These are phyloP conservation scores for Cystoderma amianthinum DNA, from an alignment of 768 basidiomycete species.

Conservation along the genomic window DNA sequence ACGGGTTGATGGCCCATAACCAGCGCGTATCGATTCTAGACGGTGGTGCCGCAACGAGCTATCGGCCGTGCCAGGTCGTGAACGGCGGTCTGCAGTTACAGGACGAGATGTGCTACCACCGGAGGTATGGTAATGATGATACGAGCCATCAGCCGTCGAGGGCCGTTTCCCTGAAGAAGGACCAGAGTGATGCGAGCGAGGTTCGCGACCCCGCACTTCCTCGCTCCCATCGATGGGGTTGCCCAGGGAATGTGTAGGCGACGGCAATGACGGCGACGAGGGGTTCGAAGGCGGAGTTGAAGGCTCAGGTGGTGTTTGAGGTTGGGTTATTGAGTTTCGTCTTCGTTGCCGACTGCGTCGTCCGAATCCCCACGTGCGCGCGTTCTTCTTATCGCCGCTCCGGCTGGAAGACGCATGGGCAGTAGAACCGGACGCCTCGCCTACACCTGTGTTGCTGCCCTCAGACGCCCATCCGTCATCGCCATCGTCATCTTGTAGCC, in stretches of 20 bases:
- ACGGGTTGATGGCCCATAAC: slow-evolving; percentile 23
- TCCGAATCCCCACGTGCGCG: slow-evolving; percentile 1
- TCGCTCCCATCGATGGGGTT: not conserved
- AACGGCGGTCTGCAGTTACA: slow-evolving; percentile 4
- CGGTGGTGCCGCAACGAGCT: slow-evolving; percentile 20
- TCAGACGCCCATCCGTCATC: slow-evolving; percentile 69
- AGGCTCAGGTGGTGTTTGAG: not conserved
- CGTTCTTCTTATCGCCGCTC: slow-evolving; percentile 4
- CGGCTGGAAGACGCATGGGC: slow-evolving; percentile 3
- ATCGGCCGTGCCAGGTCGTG: slow-evolving; percentile 17
- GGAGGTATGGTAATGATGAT: slow-evolving; percentile 5
- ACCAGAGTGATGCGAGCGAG: not conserved
- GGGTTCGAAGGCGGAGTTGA: not conserved
- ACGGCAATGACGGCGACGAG: not conserved
- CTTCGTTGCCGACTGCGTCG: not conserved
- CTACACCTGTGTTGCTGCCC: slow-evolving; percentile 22
- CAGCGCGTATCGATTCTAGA: slow-evolving; percentile 22
- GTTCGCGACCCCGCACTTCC: not conserved
- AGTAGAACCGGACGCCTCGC: not conserved
- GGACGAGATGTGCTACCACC: slow-evolving; percentile 6
- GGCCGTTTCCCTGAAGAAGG: slow-evolving; percentile 2
- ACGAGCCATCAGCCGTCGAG: slow-evolving; percentile 7
- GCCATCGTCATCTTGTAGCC: slow-evolving; percentile 30
- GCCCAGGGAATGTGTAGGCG: too few relatives aligned
- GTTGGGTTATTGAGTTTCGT: not conserved